phyloP scores from a whole-genome alignment of 1,139 yeast species.

The Candida labiduridarum region DNA sequence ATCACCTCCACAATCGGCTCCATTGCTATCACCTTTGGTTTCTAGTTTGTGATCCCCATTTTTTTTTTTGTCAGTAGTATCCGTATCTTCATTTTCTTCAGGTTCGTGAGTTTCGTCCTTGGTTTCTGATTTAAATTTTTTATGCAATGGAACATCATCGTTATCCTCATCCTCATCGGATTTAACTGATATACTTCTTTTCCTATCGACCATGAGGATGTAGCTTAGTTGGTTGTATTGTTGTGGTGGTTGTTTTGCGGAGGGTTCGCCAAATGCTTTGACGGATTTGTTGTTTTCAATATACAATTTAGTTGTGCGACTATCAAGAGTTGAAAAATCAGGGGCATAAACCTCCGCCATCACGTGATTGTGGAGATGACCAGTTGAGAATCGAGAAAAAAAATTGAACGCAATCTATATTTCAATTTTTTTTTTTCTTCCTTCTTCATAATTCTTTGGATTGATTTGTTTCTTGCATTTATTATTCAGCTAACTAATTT shows the following conservation, averaged over 20 bases:
- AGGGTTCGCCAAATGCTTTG: neutral
- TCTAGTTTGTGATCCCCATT: slow-evolving; percentile 13
- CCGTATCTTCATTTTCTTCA: slow-evolving; percentile 16
- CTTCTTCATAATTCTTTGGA: neutral
- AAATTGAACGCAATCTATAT: too few species aligned
- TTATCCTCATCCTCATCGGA: slow-evolving; percentile 42
- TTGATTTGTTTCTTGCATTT: neutral
- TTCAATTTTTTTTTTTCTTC: neutral
- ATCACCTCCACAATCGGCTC: slow-evolving; percentile 15
- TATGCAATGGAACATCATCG: slow-evolving; percentile 39
- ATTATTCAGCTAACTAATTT: neutral
- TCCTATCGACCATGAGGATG: slow-evolving; percentile 34
- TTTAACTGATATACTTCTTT: slow-evolving; percentile 26
- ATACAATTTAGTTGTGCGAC: neutral
- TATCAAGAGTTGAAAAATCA: slow-evolving; percentile 1
- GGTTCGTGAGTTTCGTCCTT: slow-evolving; percentile 13
- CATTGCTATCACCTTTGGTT: slow-evolving; percentile 21
- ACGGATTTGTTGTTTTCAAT: neutral
- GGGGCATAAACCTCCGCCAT: neutral
- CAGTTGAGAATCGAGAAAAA: neutral
- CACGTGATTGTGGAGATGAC: slow-evolving; percentile 7
- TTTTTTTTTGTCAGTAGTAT: slow-evolving; percentile 6
- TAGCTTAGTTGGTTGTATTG: neutral
- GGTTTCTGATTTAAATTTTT: slow-evolving; percentile 27
- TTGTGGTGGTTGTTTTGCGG: neutral